Conservation (phyloP, 1,139 yeast genomes). For the Kurtzmaniella quercitrusa region DNA sequence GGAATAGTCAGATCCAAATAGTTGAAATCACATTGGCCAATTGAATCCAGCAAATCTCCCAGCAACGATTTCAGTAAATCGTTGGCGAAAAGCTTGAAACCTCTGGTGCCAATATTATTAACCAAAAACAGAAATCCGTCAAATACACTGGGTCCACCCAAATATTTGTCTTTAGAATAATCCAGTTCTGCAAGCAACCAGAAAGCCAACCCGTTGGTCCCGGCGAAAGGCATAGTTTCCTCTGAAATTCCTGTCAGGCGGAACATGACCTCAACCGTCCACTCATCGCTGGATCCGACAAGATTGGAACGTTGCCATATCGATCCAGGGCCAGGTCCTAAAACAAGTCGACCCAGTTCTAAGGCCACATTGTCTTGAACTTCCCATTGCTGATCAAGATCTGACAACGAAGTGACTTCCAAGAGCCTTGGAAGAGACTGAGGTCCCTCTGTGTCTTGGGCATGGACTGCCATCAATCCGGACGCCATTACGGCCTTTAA, state of each 20-base stretch:
- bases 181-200: constrained; percentile 38
- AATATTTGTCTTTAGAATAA: constrained; percentile 22
- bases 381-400: constrained; percentile 27
- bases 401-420: constrained; percentile 18
- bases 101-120: constrained; percentile 45
- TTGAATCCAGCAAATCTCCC: constrained; percentile 24
- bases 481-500: background rate
- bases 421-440: constrained; percentile 34
- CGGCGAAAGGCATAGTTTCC: constrained; percentile 23
- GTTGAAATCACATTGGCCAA: constrained; percentile 55
- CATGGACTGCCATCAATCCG: background rate
- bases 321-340: constrained; percentile 38
- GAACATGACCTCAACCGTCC: constrained; percentile 60
- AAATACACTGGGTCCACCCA: constrained; percentile 48
- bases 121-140: constrained; percentile 61
- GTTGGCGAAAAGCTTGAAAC: constrained; percentile 53
- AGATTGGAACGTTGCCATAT: constrained; percentile 45
- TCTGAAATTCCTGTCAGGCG: constrained; percentile 48
- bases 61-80: constrained; percentile 45
- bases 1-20: constrained; percentile 71
- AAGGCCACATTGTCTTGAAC: constrained; percentile 22
- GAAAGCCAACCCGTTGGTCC: constrained; percentile 46
- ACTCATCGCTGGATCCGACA: constrained; percentile 34
- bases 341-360: constrained; percentile 39
- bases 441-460: constrained; percentile 17